Conservation (phyloP, 2,329 filamentous ascomycete genomes). For the Grosmannia huntii region DNA sequence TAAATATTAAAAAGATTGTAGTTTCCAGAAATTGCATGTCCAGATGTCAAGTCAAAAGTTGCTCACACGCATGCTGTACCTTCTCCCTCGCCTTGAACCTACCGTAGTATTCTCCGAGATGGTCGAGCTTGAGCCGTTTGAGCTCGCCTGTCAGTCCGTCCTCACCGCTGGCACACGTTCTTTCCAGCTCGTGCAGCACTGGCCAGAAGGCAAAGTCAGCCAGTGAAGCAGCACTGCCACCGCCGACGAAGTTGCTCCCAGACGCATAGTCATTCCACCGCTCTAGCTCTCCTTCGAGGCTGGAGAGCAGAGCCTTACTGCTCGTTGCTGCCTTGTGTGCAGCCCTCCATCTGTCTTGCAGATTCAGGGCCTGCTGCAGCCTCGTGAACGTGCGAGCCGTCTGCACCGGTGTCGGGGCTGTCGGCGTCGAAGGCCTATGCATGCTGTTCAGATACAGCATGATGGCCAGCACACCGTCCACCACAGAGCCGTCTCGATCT, state of each 20-base stretch:
- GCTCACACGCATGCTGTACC: background rate
- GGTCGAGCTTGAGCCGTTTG: conserved; percentile 13
- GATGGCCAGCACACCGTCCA: conserved; percentile 38
- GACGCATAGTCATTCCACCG: conserved; percentile 27
- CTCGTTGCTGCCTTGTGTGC: background rate
- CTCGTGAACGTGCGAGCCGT: conserved; percentile 25
- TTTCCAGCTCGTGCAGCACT: conserved; percentile 33
- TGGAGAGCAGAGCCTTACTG: background rate
- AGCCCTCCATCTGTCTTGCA: conserved; percentile 25
- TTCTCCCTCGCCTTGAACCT: conserved; percentile 1
- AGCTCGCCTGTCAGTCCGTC: conserved; percentile 14
- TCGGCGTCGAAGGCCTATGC: conserved; percentile 24
- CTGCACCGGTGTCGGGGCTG: conserved; percentile 10
- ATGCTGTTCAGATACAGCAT: conserved; percentile 48
- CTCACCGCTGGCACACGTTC: conserved; percentile 19
- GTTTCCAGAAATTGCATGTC: no score
- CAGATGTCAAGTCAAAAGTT: no score
- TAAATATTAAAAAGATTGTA: no score
- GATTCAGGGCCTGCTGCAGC: conserved; percentile 27
- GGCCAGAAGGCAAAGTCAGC: conserved; percentile 48
- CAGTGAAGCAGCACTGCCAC: conserved; percentile 22
- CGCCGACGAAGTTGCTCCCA: conserved; percentile 31
- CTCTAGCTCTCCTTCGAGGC: conserved; percentile 21
- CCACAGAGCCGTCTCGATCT: conserved; percentile 36
- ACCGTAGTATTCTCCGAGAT: conserved; percentile 25